phyloP scores from a whole-genome alignment of 2,329 filamentous ascomycete species.

The Colletotrichum caudatum region DNA sequence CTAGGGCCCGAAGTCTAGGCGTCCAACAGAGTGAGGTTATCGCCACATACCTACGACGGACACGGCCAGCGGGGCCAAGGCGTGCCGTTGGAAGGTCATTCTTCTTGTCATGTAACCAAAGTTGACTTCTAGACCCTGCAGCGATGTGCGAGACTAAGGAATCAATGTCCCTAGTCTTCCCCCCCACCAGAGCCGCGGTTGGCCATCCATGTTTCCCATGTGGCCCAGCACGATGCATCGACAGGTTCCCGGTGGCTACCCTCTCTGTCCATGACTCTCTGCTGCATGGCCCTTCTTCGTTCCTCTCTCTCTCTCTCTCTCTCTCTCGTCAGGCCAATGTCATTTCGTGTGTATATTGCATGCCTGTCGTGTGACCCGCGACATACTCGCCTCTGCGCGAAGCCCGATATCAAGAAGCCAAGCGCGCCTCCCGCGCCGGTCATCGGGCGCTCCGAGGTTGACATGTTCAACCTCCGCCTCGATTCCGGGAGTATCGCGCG shows the following conservation, averaged over 20 bases:
- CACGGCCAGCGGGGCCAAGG: not conserved
- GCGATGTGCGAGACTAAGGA: not conserved
- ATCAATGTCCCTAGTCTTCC: not conserved
- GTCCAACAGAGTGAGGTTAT: not conserved
- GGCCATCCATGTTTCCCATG: slow-evolving; percentile 37
- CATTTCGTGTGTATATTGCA: not conserved
- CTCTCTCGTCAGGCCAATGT: not conserved
- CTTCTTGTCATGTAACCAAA: not conserved
- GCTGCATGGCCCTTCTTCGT: slow-evolving; percentile 9
- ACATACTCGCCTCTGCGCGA: not conserved
- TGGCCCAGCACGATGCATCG: slow-evolving; percentile 31
- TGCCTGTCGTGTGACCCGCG: not conserved
- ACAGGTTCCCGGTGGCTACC: slow-evolving; percentile 17
- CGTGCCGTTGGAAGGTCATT: not conserved
- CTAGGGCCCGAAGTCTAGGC: too few relatives aligned
- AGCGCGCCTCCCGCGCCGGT: slow-evolving; percentile 6
- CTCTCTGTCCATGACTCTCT: slow-evolving; percentile 13
- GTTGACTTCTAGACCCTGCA: slow-evolving; percentile 37
- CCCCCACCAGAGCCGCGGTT: slow-evolving; percentile 18
- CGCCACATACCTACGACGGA: not conserved
- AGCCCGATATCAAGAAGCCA: slow-evolving; percentile 31
- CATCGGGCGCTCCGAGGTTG: not conserved
- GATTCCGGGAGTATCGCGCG: too few relatives aligned
- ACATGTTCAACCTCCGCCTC: not conserved
- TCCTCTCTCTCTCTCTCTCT: too few relatives aligned